Evolutionary conservation across 1,139 yeast genomes (phyloP), one percentile per base, ranked within the genome.

Genomic region (Lodderomyces orthopsilosis): DNA sequence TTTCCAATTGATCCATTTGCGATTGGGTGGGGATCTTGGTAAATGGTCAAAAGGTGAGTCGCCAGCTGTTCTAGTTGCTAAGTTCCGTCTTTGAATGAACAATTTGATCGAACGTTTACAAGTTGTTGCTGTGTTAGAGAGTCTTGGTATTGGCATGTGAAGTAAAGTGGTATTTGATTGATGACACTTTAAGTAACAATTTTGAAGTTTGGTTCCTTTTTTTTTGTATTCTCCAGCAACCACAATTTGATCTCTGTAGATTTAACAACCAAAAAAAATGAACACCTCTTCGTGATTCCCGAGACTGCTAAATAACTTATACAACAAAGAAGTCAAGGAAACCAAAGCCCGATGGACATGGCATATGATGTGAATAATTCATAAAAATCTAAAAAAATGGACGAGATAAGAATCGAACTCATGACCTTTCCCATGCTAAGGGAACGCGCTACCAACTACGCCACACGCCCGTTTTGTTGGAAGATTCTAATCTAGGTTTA

Each of bases 361-460:
- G n/a, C n/a, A n/a, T n/a, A n/a, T n/a, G n/a, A n/a, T n/a, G n/a
- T 24, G 5, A 24, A 24, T 4, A 24, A 24, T 21, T 21, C 8
- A 24, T 9, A 27, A 32, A 38, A 38, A 32, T 30, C 57, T 63
- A 63, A 57, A 49, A 42, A 49, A 30, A 51, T 77, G 82, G 81
- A 76, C 80, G 79, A 76, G 81, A 73, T 75, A 70, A 81, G 82
- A 76, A 62, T 77, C 81, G 82, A 77, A 77, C 82, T 81, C 70
- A 68, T 72, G 82, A 75, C 82, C 82, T 77, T 71, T 68, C 68
- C 75, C 82, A 71, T 77, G 82, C 82, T 75, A 77, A 76, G 82
- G 79, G 68, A 68, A 72, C 81, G 82, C 81, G 81, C 81, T 77
- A 77, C 83, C 83, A 76, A 75, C 83, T 77, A 71, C 81, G 81